Percentiles rank a stretch among this genome's conserved stretches.
These are phyloP conservation scores for Epichloe hybrida DNA, from an alignment of 2,329 filamentous ascomycete species.

Conservation along the genomic window DNA sequence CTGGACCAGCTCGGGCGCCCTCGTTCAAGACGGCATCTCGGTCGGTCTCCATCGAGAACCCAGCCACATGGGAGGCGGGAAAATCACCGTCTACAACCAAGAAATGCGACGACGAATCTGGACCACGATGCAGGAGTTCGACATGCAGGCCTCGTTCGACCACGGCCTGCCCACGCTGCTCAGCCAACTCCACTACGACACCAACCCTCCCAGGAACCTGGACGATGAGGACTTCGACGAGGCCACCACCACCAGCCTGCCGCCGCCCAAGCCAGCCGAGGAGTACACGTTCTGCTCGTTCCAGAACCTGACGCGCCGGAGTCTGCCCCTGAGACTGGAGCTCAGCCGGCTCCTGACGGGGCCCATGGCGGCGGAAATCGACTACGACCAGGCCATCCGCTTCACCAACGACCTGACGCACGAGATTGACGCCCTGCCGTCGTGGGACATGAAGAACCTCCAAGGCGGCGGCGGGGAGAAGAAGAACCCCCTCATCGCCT, in stretches of 20 bases:
- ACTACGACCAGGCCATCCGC: constrained; percentile 48
- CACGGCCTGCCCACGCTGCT: constrained; percentile 45
- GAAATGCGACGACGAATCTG: constrained; percentile 49
- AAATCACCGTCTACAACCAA: constrained; percentile 44
- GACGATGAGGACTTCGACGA: constrained; percentile 46
- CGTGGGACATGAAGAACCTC: constrained; percentile 33
- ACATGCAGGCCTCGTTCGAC: constrained; percentile 48
- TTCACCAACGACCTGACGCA: constrained; percentile 48
- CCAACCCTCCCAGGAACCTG: constrained; percentile 41
- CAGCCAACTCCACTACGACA: constrained; percentile 42
- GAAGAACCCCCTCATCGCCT: constrained; percentile 42
- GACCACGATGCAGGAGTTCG: constrained; percentile 48
- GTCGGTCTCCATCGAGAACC: constrained; percentile 48
- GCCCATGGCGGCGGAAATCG: constrained; percentile 34
- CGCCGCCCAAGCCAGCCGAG: constrained; percentile 34
- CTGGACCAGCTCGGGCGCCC: constrained; percentile 42
- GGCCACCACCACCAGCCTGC: constrained; percentile 34
- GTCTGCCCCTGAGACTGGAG: constrained; percentile 41
- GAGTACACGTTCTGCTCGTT: constrained; percentile 48
- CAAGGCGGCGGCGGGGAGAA: constrained; percentile 23
- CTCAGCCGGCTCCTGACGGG: constrained; percentile 43
- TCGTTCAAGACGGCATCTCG: constrained; percentile 44
- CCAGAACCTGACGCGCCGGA: constrained; percentile 43
- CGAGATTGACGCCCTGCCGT: constrained; percentile 45
- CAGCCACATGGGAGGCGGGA: constrained; percentile 37